Evolutionary conservation across 305 asterid genomes (phyloP).

Genomic region (Stenogyne calaminthoides): DNA sequence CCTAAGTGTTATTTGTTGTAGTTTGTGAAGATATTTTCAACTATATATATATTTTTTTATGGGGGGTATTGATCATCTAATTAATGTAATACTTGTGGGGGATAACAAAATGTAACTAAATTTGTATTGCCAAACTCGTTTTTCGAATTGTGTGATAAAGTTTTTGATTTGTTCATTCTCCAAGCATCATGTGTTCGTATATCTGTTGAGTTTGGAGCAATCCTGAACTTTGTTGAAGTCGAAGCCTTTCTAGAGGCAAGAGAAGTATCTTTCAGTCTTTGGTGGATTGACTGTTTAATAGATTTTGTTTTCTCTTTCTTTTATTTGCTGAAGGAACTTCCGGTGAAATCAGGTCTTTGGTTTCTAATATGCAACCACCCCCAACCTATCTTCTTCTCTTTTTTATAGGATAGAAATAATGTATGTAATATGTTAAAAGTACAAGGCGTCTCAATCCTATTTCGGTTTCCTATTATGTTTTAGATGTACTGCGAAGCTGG

Average conservation of each 20-base stretch:
- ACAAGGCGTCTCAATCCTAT: neutral
- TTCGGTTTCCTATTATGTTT: neutral
- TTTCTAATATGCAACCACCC: neutral
- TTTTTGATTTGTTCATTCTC: neutral
- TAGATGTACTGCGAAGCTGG: neutral
- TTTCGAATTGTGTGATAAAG: neutral
- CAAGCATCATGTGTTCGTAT: neutral
- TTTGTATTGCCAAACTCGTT: neutral
- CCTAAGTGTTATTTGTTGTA: neutral
- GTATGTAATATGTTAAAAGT: neutral
- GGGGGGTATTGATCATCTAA: neutral
- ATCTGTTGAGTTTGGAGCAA: neutral
- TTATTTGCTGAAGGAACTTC: slow-evolving; percentile 1
- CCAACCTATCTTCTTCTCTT: neutral
- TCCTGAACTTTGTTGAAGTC: neutral
- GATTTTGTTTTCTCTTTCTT: neutral
- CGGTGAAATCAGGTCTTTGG: neutral
- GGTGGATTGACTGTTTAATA: neutral
- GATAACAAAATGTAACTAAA: neutral
- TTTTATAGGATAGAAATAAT: neutral
- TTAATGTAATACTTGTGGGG: neutral
- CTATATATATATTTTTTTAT: neutral
- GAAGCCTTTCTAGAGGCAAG: neutral
- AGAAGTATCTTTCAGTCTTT: neutral
- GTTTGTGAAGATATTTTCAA: neutral